Evolutionary conservation across 2,329 filamentous ascomycete genomes (phyloP), one percentile per base, ranked within the genome.

Genomic region (Teratosphaeria gauchensis): DNA sequence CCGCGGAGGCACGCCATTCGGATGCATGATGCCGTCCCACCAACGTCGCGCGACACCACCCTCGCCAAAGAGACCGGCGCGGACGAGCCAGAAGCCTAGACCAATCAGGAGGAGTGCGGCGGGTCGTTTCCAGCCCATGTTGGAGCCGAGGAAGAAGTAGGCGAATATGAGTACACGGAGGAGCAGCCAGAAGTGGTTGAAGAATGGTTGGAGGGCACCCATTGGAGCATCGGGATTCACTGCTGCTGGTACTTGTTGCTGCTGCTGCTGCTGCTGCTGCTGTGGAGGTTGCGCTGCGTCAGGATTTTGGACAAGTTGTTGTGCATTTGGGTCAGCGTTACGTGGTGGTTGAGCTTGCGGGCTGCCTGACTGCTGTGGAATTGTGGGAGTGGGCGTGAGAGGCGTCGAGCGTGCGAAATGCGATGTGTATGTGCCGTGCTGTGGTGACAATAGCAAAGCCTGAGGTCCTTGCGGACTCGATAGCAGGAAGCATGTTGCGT

Each of bases 121-220:
- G 2, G 76, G 74, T 46, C 77, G 73, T 61, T 72, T 70, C 64
- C 75, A 75, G 31, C 74, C 74, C 21, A 75, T 71, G 58, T 76
- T 76, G 5, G 76, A 72, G 24, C 77, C 76, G 31, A 78, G 78
- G 60, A 84, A 77, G 65, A 86, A 77, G 67, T 83, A 85, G 57
- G 80, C 77, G 65, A 85, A 83, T 59, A 81, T 78, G 59, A 82
- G 78, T 21, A 85, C 69, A 9, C 83, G 79, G 54, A 84, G 71
- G 28, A 84, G 77, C 2, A 85, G 75, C 84, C 84, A 86, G 28
- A 76, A 68, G 53, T 77, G 74, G 2, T 68, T 72, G 31, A 80
- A 63, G 8, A 76, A 66, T 32, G 72, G 69, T 16, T 73, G 71
- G 21, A 73, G 32, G 9, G 42, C 42, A 5, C 42, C 42, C 42